Evolutionary conservation across 163 green algal genomes (phyloP), one percentile per base, ranked within the genome.

Genomic region (Trebouxia gelatinosa): DNA sequence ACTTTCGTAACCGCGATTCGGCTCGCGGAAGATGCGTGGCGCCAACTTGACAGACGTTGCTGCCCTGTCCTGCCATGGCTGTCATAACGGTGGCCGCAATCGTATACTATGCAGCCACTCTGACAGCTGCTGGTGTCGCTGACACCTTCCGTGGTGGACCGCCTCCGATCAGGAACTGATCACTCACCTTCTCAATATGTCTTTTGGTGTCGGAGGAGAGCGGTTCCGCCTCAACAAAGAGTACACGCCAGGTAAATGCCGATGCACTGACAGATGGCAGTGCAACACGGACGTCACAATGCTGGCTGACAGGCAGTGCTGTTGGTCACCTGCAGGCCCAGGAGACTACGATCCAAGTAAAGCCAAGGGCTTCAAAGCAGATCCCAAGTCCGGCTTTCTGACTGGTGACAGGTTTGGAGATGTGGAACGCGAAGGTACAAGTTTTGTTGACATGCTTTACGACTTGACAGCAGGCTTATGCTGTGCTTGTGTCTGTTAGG

Each of bases 371-470:
- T 82, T 74, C 78, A 82, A 78, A 61, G 78, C 68, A 34, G 78
- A 82, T 51, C 78, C 78, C 34, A 82, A 78, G 78, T 82, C 78
- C 21, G 65, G 78, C 9, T 82, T 82, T 23, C 32, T 79, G 67
- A 65, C 46, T 31, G 58, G 54, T 19, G 78, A 75, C 35, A 21
- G 78, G 21, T 82, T 82, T 51, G n/a, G 43, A 21, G 76, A 77
- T 13, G 34, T 67, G 6, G 66, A 81, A n/a, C 61, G 46, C 28
- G 40, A 80, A 77, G 75, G 75, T 80, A 1, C 58, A 23, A 9
- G 26, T 6, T 23, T 32, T 51, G 32, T 28, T n/a, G n/a, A n/a
- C n/a, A n/a, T n/a, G n/a, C n/a, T n/a, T n/a, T 11, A 67, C 5
- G 5, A 34, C 32, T 46, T n/a, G 13, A 13, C 2, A 70, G 5